phyloP scores from a whole-genome alignment of 2,329 filamentous ascomycete species.

The Aureobasidium sp. region DNA sequence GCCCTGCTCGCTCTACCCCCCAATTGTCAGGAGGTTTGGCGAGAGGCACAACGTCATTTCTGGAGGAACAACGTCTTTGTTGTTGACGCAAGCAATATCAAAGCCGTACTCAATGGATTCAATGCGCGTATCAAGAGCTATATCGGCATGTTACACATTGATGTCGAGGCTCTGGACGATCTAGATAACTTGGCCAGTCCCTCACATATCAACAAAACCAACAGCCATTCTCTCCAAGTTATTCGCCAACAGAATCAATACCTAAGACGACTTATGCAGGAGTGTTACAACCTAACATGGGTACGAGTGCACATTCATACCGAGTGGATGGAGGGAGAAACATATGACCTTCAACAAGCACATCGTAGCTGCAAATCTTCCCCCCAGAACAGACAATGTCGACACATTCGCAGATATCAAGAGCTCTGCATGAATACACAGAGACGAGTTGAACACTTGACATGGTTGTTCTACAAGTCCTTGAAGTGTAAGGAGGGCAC shows the following conservation, averaged over 20 bases:
- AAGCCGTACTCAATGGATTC: neutral
- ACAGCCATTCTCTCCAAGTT: neutral
- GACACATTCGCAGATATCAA: neutral
- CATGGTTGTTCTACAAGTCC: neutral
- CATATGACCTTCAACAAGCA: neutral
- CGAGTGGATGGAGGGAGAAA: neutral
- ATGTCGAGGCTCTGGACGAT: neutral
- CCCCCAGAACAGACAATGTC: neutral
- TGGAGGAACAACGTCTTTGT: neutral
- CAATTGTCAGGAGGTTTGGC: neutral
- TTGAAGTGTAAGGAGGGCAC: neutral
- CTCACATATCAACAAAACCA: neutral
- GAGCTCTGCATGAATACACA: conserved; percentile 1
- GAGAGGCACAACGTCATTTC: neutral
- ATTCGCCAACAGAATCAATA: neutral
- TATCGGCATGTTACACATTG: neutral
- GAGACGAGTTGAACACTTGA: neutral
- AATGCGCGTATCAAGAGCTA: neutral
- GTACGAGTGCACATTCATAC: neutral
- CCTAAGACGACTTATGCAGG: neutral
- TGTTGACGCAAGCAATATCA: neutral
- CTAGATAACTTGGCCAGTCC: neutral
- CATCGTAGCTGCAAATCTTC: neutral
- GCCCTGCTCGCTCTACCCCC: neutral
- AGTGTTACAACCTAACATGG: neutral